Percentiles rank a stretch among this genome's conserved stretches.
Evolutionary conservation across 2,329 filamentous ascomycete genomes (phyloP).

Genomic region (Stenocarpella maydis): DNA sequence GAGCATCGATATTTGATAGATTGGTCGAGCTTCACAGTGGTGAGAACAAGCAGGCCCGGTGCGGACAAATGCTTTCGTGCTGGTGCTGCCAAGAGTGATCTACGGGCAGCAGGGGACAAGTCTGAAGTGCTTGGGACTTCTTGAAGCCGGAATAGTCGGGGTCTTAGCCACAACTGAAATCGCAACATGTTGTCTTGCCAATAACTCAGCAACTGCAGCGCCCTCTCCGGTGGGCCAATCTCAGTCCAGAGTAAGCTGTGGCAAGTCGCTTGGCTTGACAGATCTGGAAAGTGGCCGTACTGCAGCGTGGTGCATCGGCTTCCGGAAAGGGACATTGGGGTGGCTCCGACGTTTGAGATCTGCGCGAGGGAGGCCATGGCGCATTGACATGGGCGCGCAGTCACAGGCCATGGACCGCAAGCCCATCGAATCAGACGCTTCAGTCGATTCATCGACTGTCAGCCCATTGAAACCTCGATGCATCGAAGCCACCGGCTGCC

Average conservation of each 20-base stretch:
- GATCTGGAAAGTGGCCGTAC: conserved; percentile 14
- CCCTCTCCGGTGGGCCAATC: not conserved
- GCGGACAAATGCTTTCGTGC: not conserved
- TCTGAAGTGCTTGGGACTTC: not conserved
- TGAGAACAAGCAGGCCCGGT: not conserved
- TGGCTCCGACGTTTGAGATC: conserved; percentile 21
- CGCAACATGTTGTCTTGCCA: conserved; percentile 5
- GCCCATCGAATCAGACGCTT: conserved; percentile 1
- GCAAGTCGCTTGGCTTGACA: conserved; percentile 18
- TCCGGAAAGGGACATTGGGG: conserved; percentile 22
- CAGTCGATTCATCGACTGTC: conserved; percentile 14
- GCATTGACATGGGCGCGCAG: conserved; percentile 18
- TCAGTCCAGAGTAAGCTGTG: not conserved
- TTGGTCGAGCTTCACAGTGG: not conserved
- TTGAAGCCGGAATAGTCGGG: conserved; percentile 1
- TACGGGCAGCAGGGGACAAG: not conserved
- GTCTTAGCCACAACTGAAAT: not conserved
- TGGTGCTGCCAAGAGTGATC: not conserved
- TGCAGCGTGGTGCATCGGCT: conserved; percentile 7
- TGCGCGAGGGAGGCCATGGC: conserved; percentile 18
- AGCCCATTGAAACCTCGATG: conserved; percentile 25
- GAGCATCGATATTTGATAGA: not conserved
- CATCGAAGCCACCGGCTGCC: conserved; percentile 15
- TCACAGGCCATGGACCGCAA: conserved; percentile 8
- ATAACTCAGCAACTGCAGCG: conserved; percentile 12